phyloP scores from a whole-genome alignment of 768 basidiomycete genomes.

The Leccinum subgranulosum region DNA sequence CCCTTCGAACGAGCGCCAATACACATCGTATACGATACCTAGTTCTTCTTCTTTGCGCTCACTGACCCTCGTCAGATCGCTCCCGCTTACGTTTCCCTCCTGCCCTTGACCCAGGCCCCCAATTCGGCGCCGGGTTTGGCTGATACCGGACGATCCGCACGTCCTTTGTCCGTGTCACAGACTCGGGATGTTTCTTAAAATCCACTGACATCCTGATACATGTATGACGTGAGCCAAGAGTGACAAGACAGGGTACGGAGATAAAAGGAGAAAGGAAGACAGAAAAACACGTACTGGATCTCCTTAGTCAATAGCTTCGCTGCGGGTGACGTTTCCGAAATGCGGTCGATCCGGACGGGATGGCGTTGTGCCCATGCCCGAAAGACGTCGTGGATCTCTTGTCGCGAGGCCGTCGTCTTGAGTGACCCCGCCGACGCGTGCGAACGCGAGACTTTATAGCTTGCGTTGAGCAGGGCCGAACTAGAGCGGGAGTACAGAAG shows the following conservation, averaged over 20 bases:
- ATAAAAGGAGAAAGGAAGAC: not conserved
- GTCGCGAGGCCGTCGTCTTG: constrained; percentile 79
- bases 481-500: constrained; percentile 36
- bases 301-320: constrained; percentile 64
- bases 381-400: constrained; percentile 76
- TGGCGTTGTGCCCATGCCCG: constrained; percentile 80
- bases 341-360: constrained; percentile 82
- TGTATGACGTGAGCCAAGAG: not conserved
- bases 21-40: not conserved
- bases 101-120: constrained; percentile 85
- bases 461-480: constrained; percentile 85
- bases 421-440: constrained; percentile 88
- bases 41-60: not conserved
- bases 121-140: constrained; percentile 84
- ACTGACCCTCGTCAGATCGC: constrained; percentile 16
- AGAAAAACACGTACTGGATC: constrained; percentile 48
- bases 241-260: not conserved
- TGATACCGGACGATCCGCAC: constrained; percentile 87
- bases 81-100: constrained; percentile 35
- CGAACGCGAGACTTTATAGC: constrained; percentile 82
- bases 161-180: constrained; percentile 55
- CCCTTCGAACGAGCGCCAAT: not conserved
- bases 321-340: constrained; percentile 72
- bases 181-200: constrained; percentile 71
- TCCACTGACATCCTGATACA: constrained; percentile 46